These are phyloP conservation scores for Tilletia setariae DNA, from an alignment of 1,284 basidiomycete genomes.

Conservation along the genomic window DNA sequence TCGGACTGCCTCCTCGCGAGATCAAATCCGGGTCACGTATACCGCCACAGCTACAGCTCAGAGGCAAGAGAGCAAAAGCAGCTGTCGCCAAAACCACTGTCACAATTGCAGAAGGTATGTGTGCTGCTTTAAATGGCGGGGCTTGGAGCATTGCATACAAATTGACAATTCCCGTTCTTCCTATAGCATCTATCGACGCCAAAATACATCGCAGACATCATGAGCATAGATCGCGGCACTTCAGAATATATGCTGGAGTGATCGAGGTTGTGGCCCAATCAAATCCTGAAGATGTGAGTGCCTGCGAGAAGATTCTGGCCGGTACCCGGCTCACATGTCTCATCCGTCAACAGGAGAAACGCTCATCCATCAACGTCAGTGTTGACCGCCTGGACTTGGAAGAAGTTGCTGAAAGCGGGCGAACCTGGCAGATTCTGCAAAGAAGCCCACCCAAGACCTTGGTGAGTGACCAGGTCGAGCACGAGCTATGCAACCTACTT, in stretches of 20 bases:
- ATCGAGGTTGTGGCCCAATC: not conserved
- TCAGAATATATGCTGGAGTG: constrained; percentile 5
- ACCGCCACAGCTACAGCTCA: not conserved
- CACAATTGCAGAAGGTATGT: not conserved
- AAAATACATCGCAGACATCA: not conserved
- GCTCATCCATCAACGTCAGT: not conserved
- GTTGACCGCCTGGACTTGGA: not conserved
- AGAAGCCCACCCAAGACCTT: not conserved
- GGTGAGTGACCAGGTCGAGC: not conserved
- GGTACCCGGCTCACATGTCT: not conserved
- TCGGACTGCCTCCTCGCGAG: not conserved
- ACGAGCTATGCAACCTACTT: not conserved
- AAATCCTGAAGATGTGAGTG: not conserved
- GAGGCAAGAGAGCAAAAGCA: not conserved
- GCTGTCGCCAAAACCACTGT: constrained; percentile 1
- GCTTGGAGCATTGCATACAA: too few species aligned
- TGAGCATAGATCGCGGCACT: constrained; percentile 11
- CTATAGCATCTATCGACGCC: not conserved
- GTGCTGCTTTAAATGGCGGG: too few species aligned
- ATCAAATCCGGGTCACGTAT: not conserved
- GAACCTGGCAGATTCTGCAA: not conserved
- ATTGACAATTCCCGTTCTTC: too few species aligned
- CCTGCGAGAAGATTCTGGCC: not conserved
- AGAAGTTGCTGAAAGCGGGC: constrained; percentile 10
- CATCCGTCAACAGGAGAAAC: not conserved